Evolutionary conservation across 129 eudicot species (phyloP), one percentile per base, ranked within the genome.

Genomic region (Pseudognaphalium luteoalbum): DNA sequence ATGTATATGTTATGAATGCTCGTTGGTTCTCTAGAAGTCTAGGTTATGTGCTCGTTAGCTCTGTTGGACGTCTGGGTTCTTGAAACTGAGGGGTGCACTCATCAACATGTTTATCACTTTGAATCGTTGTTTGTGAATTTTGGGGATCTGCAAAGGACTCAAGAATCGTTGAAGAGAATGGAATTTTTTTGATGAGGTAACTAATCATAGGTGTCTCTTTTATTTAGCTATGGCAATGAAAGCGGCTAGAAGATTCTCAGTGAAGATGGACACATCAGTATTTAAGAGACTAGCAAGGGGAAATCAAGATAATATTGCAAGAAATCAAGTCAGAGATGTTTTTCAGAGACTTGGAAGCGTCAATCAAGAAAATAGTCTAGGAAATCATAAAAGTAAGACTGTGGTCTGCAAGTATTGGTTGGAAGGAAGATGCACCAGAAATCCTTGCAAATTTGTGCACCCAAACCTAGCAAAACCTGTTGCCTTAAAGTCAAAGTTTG

Each of bases 351-450:
- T 74, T 6, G 75, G 76, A 67, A 76, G 65, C 22, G 41, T 34
- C n/a, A 73, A 70, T 68, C 76, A 64, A 78, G 62, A 63, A 71
- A 81, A 85, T 67, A 67, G 15, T 3, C 22, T 29, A 0, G 69
- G 21, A 68, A 30, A 29, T 29, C 37, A 72, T 57, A 63, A 32
- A 17, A 19, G 14, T 0, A 30, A 66, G 21, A 17, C 74, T 51
- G 68, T 19, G 20, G 83, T 89, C 11, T 89, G 88, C 76, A 81
- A 34, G 33, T 89, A 74, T 74, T 87, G 90, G 96, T 84, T 85
- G 68, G 52, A 75, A 61, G 91, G 91, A 79, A 78, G 71, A 66
- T 89, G 96, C 82, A 83, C 39, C 7, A 66, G 85, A 62, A 81
- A 87, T 68, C 96, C 90, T 0, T 87, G 96, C 66, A 70, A 44